Percentiles rank a stretch among this genome's conserved stretches.
Conservation (phyloP, 208 protist species). For the Lotmaria passim region DNA sequence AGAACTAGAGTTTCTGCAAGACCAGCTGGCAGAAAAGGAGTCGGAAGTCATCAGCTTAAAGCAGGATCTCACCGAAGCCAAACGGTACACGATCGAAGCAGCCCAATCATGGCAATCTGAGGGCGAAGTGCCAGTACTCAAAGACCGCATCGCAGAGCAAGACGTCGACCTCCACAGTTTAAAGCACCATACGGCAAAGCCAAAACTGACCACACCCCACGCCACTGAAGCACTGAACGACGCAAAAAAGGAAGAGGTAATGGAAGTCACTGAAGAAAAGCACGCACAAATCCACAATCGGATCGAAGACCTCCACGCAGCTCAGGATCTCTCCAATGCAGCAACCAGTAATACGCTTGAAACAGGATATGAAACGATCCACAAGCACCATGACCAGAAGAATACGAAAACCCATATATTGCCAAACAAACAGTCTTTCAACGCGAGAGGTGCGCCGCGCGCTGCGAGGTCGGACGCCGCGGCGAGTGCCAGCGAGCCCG, state of each 20-base stretch:
- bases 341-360: no score
- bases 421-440: no score
- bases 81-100: not conserved
- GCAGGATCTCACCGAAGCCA: not conserved
- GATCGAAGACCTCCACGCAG: no score
- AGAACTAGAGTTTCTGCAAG: no score
- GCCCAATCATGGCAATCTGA: not conserved
- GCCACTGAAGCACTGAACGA: not conserved
- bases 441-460: no score
- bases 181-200: not conserved
- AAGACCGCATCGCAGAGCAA: conserved; percentile 2
- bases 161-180: not conserved
- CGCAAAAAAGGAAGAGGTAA: not conserved
- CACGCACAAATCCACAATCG: no score
- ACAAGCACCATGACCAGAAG: no score
- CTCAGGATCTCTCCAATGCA: no score
- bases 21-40: not conserved
- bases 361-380: no score
- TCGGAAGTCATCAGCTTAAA: not conserved
- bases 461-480: no score
- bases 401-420: no score
- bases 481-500: no score
- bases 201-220: not conserved
- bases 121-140: not conserved
- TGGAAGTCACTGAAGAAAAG: not conserved